A percentile compares a stretch with the other conserved stretches of the same genome.
Conservation (phyloP, 2,329 filamentous ascomycete genomes). For the Sphaerulina vaccinii region DNA sequence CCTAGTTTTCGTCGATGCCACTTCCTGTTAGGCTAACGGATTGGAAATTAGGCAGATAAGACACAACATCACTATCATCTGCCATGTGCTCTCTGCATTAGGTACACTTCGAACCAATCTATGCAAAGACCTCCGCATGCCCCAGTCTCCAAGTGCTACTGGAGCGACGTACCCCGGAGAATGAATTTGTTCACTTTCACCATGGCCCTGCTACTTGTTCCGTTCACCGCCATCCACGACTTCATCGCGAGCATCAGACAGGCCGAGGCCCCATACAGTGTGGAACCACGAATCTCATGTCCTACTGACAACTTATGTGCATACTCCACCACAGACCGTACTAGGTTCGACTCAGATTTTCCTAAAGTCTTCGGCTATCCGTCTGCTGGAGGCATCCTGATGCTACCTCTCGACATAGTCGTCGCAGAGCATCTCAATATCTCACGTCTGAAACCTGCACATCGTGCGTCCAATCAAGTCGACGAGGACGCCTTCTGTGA, state of each 20-base stretch:
- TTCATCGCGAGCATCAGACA: too few species aligned
- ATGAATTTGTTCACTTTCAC: not conserved
- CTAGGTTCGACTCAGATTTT: not conserved
- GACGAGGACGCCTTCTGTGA: not conserved
- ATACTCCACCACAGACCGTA: slow-evolving; percentile 2
- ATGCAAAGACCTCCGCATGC: too few species aligned
- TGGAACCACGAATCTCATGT: not conserved
- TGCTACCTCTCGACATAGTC: slow-evolving; percentile 3
- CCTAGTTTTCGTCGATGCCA: too few species aligned
- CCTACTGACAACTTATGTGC: not conserved
- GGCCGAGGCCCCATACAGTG: too few species aligned
- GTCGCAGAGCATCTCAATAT: slow-evolving; percentile 1
- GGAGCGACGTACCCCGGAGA: not conserved
- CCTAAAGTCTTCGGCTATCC: slow-evolving; percentile 2
- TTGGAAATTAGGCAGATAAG: too few species aligned
- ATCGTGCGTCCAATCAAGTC: not conserved
- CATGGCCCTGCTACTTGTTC: not conserved
- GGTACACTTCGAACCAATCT: too few species aligned
- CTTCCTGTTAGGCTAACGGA: too few species aligned
- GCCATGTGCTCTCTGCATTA: too few species aligned
- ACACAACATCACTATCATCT: too few species aligned
- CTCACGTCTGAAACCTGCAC: not conserved
- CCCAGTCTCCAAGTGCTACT: too few species aligned
- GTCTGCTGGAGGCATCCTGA: not conserved
- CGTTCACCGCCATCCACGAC: too few species aligned